Evolutionary conservation across 2,329 filamentous ascomycete species (phyloP).

Genomic region (Cladosporium phlei): DNA sequence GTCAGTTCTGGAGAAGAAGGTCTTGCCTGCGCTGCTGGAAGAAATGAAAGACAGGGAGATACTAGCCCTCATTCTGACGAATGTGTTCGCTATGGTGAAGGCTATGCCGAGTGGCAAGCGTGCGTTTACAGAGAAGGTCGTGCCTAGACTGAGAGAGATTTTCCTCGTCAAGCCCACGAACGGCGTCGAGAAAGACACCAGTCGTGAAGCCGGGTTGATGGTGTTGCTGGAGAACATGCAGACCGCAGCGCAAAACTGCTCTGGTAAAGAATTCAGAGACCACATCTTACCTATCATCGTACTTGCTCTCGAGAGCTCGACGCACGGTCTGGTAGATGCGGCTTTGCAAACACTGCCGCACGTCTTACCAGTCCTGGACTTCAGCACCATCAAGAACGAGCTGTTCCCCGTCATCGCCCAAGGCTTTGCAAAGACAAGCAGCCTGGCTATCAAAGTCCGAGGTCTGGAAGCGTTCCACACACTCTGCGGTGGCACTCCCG

Average conservation of each 20-base stretch:
- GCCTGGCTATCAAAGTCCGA: constrained; percentile 88
- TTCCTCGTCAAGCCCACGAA: constrained; percentile 59
- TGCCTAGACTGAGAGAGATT: constrained; percentile 77
- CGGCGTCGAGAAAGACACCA: constrained; percentile 68
- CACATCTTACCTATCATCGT: constrained; percentile 85
- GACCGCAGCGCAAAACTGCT: constrained; percentile 71
- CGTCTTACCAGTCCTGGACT: constrained; percentile 85
- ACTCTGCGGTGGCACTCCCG: constrained; percentile 67
- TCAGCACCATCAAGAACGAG: constrained; percentile 94
- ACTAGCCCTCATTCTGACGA: constrained; percentile 78
- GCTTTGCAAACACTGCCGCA: constrained; percentile 72
- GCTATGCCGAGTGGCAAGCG: constrained; percentile 72
- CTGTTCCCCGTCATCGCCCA: constrained; percentile 86
- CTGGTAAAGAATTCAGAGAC: constrained; percentile 91
- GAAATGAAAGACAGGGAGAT: constrained; percentile 91
- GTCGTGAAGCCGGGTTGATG: constrained; percentile 85
- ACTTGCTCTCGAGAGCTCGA: constrained; percentile 79
- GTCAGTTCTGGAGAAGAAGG: constrained; percentile 89
- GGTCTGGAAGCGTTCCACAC: constrained; percentile 86
- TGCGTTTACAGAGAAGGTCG: constrained; percentile 76
- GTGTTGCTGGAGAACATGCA: constrained; percentile 80
- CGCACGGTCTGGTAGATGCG: constrained; percentile 82
- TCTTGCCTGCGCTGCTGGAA: constrained; percentile 81
- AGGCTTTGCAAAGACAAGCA: constrained; percentile 90
- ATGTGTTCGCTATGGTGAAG: constrained; percentile 84